These are phyloP conservation scores for Phytophthora pluvialis DNA, from an alignment of 352 stramenopile genomes.

Conservation along the genomic window DNA sequence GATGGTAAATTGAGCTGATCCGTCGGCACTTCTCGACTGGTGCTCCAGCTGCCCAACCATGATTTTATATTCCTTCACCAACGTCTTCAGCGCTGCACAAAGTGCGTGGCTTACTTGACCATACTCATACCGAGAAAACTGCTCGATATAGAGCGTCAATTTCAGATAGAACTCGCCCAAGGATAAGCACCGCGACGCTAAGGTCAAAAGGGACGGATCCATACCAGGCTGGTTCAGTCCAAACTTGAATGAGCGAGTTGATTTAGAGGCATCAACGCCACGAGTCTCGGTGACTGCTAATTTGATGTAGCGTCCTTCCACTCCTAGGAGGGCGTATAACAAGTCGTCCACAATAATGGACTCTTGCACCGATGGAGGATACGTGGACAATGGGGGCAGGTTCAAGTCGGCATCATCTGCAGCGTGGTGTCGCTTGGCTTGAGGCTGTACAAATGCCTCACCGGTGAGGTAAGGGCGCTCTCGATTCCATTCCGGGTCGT, in stretches of 20 bases:
- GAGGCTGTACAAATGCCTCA: constrained; percentile 59
- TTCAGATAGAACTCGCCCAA: constrained; percentile 86
- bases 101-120: constrained; percentile 95
- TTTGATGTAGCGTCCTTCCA: constrained; percentile 87
- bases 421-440: constrained; percentile 49
- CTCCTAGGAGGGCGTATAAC: constrained; percentile 79
- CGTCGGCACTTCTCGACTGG: constrained; percentile 51
- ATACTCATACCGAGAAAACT: constrained; percentile 90
- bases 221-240: constrained; percentile 74
- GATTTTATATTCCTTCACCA: constrained; percentile 94
- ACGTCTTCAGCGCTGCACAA: constrained; percentile 89
- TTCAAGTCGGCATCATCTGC: constrained; percentile 55
- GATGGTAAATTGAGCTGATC: constrained; percentile 67
- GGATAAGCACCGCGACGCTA: constrained; percentile 70
- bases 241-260: constrained; percentile 63
- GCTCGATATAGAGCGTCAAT: constrained; percentile 78
- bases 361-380: constrained; percentile 80
- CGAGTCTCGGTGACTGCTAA: constrained; percentile 58
- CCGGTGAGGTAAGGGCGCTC: constrained; percentile 83
- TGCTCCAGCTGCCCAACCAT: constrained; percentile 93
- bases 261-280: constrained; percentile 33
- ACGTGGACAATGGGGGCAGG: constrained; percentile 69
- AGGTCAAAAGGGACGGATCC: constrained; percentile 79
- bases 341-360: constrained; percentile 86
- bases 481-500: constrained; percentile 86